Evolutionary conservation across 2,329 filamentous ascomycete species (phyloP).

Genomic region (Ophiostoma montium): DNA sequence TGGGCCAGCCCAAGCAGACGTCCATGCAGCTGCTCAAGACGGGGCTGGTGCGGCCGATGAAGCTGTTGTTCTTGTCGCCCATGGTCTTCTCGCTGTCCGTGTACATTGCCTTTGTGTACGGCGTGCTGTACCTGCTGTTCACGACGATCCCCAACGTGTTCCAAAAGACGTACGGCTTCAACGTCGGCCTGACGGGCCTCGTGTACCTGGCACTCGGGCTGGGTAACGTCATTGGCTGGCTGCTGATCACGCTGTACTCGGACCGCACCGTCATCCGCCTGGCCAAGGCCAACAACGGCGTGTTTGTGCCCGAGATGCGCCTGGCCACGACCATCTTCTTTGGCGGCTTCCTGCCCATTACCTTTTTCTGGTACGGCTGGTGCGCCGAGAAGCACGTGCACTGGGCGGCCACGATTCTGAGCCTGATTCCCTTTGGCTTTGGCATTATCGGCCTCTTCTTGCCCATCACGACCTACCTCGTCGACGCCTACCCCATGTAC

Average conservation of each 20-base stretch:
- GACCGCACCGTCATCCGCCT: constrained; percentile 26
- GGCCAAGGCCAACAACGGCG: constrained; percentile 24
- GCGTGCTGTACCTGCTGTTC: constrained; percentile 39
- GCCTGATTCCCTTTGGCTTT: constrained; percentile 19
- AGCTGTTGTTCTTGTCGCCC: constrained; percentile 35
- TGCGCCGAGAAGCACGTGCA: constrained; percentile 16
- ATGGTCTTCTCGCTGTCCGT: constrained; percentile 32
- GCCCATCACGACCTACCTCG: constrained; percentile 34
- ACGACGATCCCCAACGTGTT: constrained; percentile 39
- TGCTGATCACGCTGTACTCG: constrained; percentile 20
- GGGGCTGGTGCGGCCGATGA: constrained; percentile 36
- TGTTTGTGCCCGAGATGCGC: constrained; percentile 24
- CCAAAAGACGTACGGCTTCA: constrained; percentile 31
- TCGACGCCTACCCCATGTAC: constrained; percentile 43
- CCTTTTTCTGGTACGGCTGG: constrained; percentile 28
- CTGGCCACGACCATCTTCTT: constrained; percentile 21
- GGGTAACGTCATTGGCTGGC: constrained; percentile 15
- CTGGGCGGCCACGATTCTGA: constrained; percentile 10
- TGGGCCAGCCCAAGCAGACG: neutral
- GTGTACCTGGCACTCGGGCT: constrained; percentile 34
- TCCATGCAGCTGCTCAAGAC: constrained; percentile 19
- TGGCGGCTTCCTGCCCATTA: constrained; percentile 20
- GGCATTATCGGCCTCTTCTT: constrained; percentile 21
- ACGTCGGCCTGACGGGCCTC: constrained; percentile 30
- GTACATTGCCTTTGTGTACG: constrained; percentile 38